phyloP scores from a whole-genome alignment of 257 asterid genomes.

The Verbena officinalis region DNA sequence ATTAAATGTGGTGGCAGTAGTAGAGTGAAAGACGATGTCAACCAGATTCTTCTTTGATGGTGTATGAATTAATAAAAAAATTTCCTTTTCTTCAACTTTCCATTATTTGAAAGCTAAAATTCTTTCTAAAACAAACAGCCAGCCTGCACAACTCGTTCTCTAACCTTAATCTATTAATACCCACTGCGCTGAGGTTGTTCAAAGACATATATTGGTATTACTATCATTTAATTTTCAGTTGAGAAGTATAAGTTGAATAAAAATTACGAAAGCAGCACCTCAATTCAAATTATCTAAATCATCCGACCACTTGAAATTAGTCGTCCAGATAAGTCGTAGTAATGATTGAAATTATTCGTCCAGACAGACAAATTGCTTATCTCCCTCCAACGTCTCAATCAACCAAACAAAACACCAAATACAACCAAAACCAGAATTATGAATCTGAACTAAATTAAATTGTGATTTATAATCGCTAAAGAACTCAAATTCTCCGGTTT shows the following conservation, averaged over 20 bases:
- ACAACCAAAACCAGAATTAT: no score
- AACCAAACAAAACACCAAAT: no score
- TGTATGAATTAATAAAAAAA: background rate
- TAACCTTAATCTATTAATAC: conserved; percentile 3
- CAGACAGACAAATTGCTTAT: no score
- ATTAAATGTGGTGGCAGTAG: conserved; percentile 13
- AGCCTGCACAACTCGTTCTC: conserved; percentile 18
- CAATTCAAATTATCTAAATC: conserved; percentile 60
- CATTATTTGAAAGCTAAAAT: conserved; percentile 10
- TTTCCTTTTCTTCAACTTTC: background rate
- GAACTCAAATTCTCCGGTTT: no score
- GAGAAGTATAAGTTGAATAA: conserved; percentile 13
- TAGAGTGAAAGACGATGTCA: conserved; percentile 13
- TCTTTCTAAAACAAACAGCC: conserved; percentile 14
- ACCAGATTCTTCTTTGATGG: background rate
- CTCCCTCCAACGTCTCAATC: no score
- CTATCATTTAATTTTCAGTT: background rate
- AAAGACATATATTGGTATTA: conserved; percentile 22
- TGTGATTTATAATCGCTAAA: no score
- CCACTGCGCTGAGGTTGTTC: conserved; percentile 2
- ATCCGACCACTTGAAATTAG: conserved; percentile 67
- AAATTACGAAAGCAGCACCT: conserved; percentile 26
- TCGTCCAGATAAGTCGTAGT: conserved; percentile 72
- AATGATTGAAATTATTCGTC: no score
- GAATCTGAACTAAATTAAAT: no score